These are phyloP conservation scores for Lecanosticta acicola DNA, from an alignment of 2,329 filamentous ascomycete species.

Conservation along the genomic window DNA sequence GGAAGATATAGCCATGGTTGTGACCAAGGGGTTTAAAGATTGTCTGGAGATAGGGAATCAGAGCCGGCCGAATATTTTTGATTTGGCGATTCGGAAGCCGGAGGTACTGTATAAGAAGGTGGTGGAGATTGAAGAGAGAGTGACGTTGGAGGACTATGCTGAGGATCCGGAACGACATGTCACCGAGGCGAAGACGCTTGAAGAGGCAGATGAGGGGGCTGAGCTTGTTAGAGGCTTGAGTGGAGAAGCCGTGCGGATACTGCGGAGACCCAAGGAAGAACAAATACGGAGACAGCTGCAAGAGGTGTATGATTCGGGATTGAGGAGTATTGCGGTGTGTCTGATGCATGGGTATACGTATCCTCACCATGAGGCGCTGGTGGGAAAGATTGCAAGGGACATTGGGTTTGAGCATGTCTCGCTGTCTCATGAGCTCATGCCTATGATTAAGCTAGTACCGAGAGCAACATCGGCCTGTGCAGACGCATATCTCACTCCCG, in stretches of 20 bases:
- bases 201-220: constrained; percentile 40
- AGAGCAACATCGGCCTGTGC: constrained; percentile 71
- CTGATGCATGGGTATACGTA: constrained; percentile 92
- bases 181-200: constrained; percentile 51
- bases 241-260: constrained; percentile 67
- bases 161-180: constrained; percentile 68
- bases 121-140: constrained; percentile 83
- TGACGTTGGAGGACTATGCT: constrained; percentile 86
- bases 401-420: constrained; percentile 81
- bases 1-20: constrained; percentile 78
- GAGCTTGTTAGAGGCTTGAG: constrained; percentile 66
- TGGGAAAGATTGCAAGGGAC: constrained; percentile 70
- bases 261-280: constrained; percentile 56
- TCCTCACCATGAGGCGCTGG: constrained; percentile 72
- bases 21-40: constrained; percentile 82
- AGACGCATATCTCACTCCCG: constrained; percentile 73
- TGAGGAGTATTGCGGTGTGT: constrained; percentile 80
- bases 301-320: constrained; percentile 62
- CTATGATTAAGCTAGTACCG: constrained; percentile 78
- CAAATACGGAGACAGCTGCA: constrained; percentile 57
- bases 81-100: constrained; percentile 78
- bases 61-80: constrained; percentile 82
- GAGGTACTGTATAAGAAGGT: constrained; percentile 81
- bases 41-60: constrained; percentile 88
- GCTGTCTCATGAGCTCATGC: constrained; percentile 74